These are phyloP conservation scores for Apiotrichum veenhuisii DNA, from an alignment of 1,284 basidiomycete species.

Conservation along the genomic window DNA sequence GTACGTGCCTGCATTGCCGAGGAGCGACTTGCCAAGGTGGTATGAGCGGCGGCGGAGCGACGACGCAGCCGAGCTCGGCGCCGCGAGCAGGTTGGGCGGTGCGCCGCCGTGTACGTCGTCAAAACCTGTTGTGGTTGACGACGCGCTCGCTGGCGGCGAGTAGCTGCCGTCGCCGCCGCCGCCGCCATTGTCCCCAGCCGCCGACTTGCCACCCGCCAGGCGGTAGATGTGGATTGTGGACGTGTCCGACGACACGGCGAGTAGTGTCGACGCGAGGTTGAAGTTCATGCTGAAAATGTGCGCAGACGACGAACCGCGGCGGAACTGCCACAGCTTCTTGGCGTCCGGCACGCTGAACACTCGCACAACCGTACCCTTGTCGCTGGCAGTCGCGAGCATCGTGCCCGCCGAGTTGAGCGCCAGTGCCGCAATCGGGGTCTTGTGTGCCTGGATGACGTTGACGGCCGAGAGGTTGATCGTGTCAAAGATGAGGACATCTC, in stretches of 20 bases:
- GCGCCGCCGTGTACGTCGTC: slow-evolving; percentile 26
- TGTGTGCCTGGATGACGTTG: slow-evolving; percentile 97
- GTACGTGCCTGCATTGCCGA: slow-evolving; percentile 81
- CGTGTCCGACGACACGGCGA: slow-evolving; percentile 87
- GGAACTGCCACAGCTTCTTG: slow-evolving; percentile 91
- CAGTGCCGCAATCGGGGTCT: slow-evolving; percentile 83
- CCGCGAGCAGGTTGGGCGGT: slow-evolving; percentile 20
- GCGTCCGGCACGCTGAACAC: slow-evolving; percentile 89
- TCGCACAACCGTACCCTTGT: slow-evolving; percentile 95
- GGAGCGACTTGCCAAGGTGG: slow-evolving; percentile 72
- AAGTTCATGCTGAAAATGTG: slow-evolving; percentile 89
- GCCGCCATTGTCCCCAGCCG: neutral
- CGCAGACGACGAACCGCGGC: slow-evolving; percentile 80
- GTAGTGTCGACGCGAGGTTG: slow-evolving; percentile 74
- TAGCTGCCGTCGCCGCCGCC: slow-evolving; percentile 6
- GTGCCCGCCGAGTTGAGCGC: slow-evolving; percentile 84
- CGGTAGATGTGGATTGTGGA: slow-evolving; percentile 98
- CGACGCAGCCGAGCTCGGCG: slow-evolving; percentile 28
- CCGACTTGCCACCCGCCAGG: slow-evolving; percentile 50
- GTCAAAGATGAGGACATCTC: slow-evolving; percentile 90
- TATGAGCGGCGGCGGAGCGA: slow-evolving; percentile 59
- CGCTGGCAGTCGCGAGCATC: slow-evolving; percentile 86
- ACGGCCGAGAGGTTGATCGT: slow-evolving; percentile 84
- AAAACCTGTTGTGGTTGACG: slow-evolving; percentile 3
- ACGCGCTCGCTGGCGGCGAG: slow-evolving; percentile 9